Evolutionary conservation across 805 yeast species (phyloP).

Genomic region (Nadsonia fulvescens): DNA sequence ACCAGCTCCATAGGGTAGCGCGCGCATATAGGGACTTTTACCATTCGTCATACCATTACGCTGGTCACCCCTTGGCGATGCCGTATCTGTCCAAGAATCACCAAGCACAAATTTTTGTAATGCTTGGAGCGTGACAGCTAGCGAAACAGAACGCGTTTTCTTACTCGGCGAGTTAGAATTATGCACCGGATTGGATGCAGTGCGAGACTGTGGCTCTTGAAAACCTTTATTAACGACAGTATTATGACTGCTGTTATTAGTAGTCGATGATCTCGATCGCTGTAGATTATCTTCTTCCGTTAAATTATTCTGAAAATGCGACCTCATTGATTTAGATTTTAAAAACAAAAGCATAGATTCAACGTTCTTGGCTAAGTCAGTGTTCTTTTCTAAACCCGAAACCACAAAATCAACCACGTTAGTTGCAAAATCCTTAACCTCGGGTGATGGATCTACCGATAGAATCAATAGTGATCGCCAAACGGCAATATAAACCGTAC

Average conservation of each 20-base stretch:
- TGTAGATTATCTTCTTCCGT: slow-evolving; percentile 1
- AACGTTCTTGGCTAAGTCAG: slow-evolving; percentile 48
- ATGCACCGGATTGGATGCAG: slow-evolving; percentile 5
- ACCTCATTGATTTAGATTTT: neutral
- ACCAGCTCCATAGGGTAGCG: slow-evolving; percentile 17
- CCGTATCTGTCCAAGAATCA: neutral
- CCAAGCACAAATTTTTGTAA: slow-evolving; percentile 5
- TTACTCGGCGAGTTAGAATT: slow-evolving; percentile 2
- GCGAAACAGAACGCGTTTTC: slow-evolving; percentile 12
- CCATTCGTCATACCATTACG: too few relatives aligned
- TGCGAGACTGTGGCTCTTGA: slow-evolving; percentile 4
- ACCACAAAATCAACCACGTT: slow-evolving; percentile 59
- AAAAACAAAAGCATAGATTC: slow-evolving; percentile 7
- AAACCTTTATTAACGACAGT: too few relatives aligned
- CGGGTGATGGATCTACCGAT: slow-evolving; percentile 76
- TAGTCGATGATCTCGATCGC: neutral
- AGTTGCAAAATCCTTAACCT: slow-evolving; percentile 56
- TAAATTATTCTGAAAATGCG: slow-evolving; percentile 1
- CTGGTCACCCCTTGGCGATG: too few relatives aligned
- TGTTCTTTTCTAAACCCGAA: slow-evolving; percentile 40
- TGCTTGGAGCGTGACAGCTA: slow-evolving; percentile 10
- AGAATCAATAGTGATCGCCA: slow-evolving; percentile 74
- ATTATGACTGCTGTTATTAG: neutral
- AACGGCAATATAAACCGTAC: slow-evolving; percentile 65
- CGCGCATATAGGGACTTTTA: slow-evolving; percentile 1